Percentiles rank a stretch among this genome's conserved stretches.
phyloP scores from a whole-genome alignment of 768 basidiomycete genomes.

The Fistulinella prunicolor region DNA sequence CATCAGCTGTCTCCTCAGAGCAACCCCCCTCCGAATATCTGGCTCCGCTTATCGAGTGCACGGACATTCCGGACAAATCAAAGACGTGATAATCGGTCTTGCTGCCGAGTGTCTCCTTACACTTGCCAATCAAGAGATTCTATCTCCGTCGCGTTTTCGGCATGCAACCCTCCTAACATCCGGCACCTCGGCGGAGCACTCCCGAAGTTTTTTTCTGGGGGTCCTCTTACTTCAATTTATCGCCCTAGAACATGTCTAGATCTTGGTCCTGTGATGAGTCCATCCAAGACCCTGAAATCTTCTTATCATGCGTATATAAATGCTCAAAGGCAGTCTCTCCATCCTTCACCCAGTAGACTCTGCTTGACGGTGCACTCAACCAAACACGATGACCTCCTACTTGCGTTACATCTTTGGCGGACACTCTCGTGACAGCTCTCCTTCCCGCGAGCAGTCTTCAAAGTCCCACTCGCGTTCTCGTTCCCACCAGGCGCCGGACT shows the following conservation, averaged over 20 bases:
- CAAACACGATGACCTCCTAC: conserved; percentile 42
- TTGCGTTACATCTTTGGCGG: conserved; percentile 47
- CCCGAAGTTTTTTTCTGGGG: conserved; percentile 30
- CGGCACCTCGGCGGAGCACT: conserved; percentile 11
- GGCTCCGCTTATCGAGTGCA: conserved; percentile 17
- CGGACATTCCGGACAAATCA: conserved; percentile 28
- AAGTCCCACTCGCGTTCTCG: conserved; percentile 45
- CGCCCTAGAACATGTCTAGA: conserved; percentile 24
- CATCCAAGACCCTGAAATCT: conserved; percentile 24
- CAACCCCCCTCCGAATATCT: conserved; percentile 6
- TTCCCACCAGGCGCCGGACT: conserved; percentile 38
- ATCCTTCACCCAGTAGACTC: conserved; percentile 12
- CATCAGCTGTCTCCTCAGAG: conserved; percentile 25
- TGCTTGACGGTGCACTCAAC: conserved; percentile 17
- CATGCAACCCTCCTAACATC: conserved; percentile 17
- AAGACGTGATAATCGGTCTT: conserved; percentile 34
- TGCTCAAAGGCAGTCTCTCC: conserved; percentile 3
- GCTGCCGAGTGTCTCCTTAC: no score
- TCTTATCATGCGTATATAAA: conserved; percentile 27
- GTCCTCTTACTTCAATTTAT: conserved; percentile 33
- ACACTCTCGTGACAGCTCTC: conserved; percentile 25
- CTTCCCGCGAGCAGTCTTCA: conserved; percentile 26
- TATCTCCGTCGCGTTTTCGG: conserved; percentile 17
- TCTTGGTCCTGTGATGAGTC: conserved; percentile 9
- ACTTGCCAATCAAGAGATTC: conserved; percentile 9